A percentile compares a stretch with the other conserved stretches of the same genome.
Conservation (phyloP, 192 early-diverging fungal species). For the Rhizophagus sp. region DNA sequence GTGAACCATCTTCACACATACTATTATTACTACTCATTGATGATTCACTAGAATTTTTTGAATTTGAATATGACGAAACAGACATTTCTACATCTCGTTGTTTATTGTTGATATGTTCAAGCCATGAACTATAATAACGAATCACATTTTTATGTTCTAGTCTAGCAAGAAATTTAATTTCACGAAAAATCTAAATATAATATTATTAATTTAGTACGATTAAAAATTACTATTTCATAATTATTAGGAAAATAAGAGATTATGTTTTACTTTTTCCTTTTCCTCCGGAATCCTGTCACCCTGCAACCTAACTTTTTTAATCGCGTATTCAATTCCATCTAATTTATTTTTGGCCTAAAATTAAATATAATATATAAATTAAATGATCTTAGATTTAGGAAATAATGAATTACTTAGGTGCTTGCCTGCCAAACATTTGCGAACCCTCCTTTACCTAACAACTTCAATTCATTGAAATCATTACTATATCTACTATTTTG, state of each 20-base stretch:
- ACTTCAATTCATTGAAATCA: slow-evolving; percentile 79
- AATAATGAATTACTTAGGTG: neutral
- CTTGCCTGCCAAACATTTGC: slow-evolving; percentile 68
- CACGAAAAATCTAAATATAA: slow-evolving; percentile 74
- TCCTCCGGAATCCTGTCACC: slow-evolving; percentile 38
- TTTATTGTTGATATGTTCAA: slow-evolving; percentile 62
- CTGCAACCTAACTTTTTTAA: slow-evolving; percentile 82
- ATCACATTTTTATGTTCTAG: slow-evolving; percentile 91
- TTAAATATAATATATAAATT: neutral
- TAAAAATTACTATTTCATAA: slow-evolving; percentile 39
- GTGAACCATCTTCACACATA: slow-evolving; percentile 34
- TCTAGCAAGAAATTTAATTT: slow-evolving; percentile 86
- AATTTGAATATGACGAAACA: slow-evolving; percentile 15
- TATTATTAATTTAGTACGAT: slow-evolving; percentile 38
- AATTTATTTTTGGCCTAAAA: slow-evolving; percentile 77
- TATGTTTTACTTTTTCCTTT: slow-evolving; percentile 22
- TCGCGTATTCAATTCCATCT: slow-evolving; percentile 88
- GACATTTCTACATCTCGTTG: slow-evolving; percentile 15
- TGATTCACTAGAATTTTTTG: slow-evolving; percentile 21
- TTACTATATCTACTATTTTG: slow-evolving; percentile 72
- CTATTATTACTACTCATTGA: slow-evolving; percentile 25
- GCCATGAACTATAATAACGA: slow-evolving; percentile 90
- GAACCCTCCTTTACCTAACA: slow-evolving; percentile 91
- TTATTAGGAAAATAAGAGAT: too few species aligned
- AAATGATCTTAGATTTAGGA: neutral